Conservation (phyloP, 108 stramenopile genomes). For the Asterionellopsis glacialis region DNA sequence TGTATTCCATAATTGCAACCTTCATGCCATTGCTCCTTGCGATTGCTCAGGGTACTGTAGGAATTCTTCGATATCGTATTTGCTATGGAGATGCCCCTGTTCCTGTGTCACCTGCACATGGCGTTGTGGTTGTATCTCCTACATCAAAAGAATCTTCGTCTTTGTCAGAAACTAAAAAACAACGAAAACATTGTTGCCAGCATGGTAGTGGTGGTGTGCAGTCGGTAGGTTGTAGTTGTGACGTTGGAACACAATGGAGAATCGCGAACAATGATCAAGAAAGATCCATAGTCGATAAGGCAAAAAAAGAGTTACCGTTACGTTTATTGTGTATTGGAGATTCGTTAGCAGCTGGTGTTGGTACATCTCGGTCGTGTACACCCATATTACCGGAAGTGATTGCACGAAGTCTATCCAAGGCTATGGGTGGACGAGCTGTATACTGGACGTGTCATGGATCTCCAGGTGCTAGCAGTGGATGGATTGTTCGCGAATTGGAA, state of each 20-base stretch:
- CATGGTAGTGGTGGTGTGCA: background rate
- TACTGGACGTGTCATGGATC: conserved; percentile 57
- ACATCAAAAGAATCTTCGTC: background rate
- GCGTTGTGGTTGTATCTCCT: conserved; percentile 32
- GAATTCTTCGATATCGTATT: conserved; percentile 29
- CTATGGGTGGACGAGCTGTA: conserved; percentile 36
- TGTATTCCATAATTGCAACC: background rate
- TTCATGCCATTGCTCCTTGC: conserved; percentile 7
- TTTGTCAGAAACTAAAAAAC: background rate
- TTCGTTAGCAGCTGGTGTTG: conserved; percentile 63
- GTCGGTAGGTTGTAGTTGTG: conserved; percentile 1
- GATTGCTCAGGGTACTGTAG: conserved; percentile 23
- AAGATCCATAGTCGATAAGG: background rate
- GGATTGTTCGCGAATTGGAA: conserved; percentile 28
- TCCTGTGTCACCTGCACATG: conserved; percentile 32
- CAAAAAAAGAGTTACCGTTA: conserved; percentile 23
- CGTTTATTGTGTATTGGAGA: conserved; percentile 62
- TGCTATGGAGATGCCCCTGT: conserved; percentile 32
- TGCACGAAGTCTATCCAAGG: conserved; percentile 42
- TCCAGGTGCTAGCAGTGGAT: conserved; percentile 30
- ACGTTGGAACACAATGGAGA: background rate
- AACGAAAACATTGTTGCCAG: too few relatives aligned
- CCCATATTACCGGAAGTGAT: conserved; percentile 59
- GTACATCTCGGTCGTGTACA: conserved; percentile 38
- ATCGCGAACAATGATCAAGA: background rate